A percentile compares a stretch with the other conserved stretches of the same genome.
Evolutionary conservation across 371 early-diverging fungal genomes (phyloP).

Genomic region (Rhizopus microsporus): DNA sequence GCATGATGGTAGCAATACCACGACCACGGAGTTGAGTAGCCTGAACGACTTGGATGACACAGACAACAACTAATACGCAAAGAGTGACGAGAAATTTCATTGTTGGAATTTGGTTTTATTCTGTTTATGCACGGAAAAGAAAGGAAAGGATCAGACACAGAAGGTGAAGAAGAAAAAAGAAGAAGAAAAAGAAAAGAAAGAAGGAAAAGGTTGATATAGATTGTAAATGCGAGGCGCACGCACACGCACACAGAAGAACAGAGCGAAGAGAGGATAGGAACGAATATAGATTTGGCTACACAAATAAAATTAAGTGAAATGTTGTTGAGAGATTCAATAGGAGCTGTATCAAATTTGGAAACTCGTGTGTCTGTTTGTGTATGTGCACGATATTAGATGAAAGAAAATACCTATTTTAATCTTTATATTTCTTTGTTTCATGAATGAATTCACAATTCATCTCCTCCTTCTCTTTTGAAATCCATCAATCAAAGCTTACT

Average conservation of each 20-base stretch:
- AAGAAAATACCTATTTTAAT: no score
- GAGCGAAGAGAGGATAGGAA: slow-evolving; percentile 12
- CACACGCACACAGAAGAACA: slow-evolving; percentile 7
- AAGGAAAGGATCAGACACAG: slow-evolving; percentile 8
- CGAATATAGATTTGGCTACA: slow-evolving; percentile 16
- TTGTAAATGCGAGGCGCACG: slow-evolving; percentile 11
- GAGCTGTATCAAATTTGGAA: slow-evolving; percentile 21
- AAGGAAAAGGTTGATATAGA: slow-evolving; percentile 3
- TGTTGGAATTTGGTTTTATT: not conserved
- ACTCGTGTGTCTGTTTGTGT: slow-evolving; percentile 17
- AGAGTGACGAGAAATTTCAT: slow-evolving; percentile 27
- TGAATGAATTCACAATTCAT: not conserved
- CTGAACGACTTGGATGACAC: slow-evolving; percentile 19
- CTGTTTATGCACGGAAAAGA: not conserved
- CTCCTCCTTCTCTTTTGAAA: not conserved
- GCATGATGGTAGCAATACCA: slow-evolving; percentile 43
- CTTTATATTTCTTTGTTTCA: not conserved
- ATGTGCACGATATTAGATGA: not conserved
- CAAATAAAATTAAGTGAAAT: slow-evolving; percentile 30
- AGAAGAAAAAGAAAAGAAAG: slow-evolving; percentile 14
- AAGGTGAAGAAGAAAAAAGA: slow-evolving; percentile 7
- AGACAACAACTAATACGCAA: slow-evolving; percentile 21
- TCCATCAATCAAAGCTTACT: no score
- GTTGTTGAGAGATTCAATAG: slow-evolving; percentile 15
- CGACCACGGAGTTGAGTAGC: slow-evolving; percentile 27